Evolutionary conservation across 1,284 basidiomycete genomes (phyloP).

Genomic region (Malassezia globosa): DNA sequence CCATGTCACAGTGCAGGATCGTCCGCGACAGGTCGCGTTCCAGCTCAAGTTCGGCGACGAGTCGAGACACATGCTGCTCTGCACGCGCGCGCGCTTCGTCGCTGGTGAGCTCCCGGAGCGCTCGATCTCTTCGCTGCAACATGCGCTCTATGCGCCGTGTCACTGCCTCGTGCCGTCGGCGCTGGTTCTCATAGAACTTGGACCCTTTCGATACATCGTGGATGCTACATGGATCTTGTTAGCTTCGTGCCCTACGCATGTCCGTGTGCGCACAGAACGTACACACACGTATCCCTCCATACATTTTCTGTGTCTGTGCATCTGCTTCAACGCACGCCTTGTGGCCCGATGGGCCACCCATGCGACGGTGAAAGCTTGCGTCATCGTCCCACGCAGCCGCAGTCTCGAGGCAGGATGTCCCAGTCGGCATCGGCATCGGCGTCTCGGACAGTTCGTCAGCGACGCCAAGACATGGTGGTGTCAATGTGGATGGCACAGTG

Average conservation of each 20-base stretch:
- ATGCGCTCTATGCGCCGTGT: conserved; percentile 58
- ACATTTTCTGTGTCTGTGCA: conserved; percentile 23
- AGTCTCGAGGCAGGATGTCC: too few relatives aligned
- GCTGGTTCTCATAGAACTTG: conserved; percentile 59
- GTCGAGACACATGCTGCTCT: conserved; percentile 26
- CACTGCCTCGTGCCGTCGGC: conserved; percentile 66
- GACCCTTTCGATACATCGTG: conserved; percentile 40
- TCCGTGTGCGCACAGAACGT: conserved; percentile 21
- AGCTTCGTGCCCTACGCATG: too few relatives aligned
- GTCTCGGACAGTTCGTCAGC: too few relatives aligned
- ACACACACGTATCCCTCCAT: too few relatives aligned
- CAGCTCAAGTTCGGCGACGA: conserved; percentile 61
- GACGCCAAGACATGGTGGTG: too few relatives aligned
- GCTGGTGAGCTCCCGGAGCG: conserved; percentile 17
- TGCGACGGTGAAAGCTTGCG: conserved; percentile 22
- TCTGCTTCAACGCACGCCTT: conserved; percentile 41
- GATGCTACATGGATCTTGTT: conserved; percentile 20
- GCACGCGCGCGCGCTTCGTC: conserved; percentile 24
- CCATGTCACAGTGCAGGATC: conserved; percentile 64
- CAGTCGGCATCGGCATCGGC: too few relatives aligned
- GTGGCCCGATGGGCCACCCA: conserved; percentile 38
- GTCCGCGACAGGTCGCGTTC: conserved; percentile 66
- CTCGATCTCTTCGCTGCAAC: conserved; percentile 26
- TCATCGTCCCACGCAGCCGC: conserved; percentile 5
- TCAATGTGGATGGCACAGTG: too few relatives aligned